These are phyloP conservation scores for Amylostereum areolatum DNA, from an alignment of 1,284 basidiomycete species.

Conservation along the genomic window DNA sequence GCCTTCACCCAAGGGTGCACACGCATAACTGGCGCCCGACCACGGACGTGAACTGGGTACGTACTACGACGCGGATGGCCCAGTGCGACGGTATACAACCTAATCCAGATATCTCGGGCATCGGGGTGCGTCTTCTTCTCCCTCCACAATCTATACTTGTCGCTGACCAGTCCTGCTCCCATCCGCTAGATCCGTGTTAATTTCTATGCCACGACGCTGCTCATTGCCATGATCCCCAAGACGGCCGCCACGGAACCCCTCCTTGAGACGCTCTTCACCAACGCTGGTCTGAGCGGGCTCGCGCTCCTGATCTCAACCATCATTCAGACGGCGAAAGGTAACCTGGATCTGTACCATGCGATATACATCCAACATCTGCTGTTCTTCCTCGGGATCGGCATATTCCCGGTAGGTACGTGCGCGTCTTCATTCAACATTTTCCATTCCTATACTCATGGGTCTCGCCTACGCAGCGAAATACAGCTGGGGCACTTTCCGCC, in stretches of 20 bases:
- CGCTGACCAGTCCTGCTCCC: too few relatives aligned
- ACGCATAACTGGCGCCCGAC: too few relatives aligned
- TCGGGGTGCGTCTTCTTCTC: too few relatives aligned
- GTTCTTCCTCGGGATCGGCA: conserved; percentile 7
- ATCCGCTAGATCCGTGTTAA: conserved; percentile 11
- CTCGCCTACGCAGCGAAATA: conserved; percentile 7
- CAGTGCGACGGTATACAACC: too few relatives aligned
- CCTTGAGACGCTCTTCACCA: conserved; percentile 1
- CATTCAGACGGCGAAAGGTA: not conserved
- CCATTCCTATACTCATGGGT: not conserved
- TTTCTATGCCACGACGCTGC: conserved; percentile 6
- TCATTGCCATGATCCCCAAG: conserved; percentile 5
- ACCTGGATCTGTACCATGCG: conserved; percentile 8
- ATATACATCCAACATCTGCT: conserved; percentile 8
- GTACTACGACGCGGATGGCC: too few relatives aligned
- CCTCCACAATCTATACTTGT: too few relatives aligned
- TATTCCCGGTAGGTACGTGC: conserved; percentile 2
- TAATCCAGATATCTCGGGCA: too few relatives aligned
- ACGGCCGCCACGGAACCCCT: conserved; percentile 6
- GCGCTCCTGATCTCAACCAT: conserved; percentile 9
- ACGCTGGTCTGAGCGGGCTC: conserved; percentile 4
- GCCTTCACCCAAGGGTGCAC: too few relatives aligned
- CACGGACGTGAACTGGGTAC: too few relatives aligned
- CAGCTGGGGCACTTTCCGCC: conserved; percentile 2
- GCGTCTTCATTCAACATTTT: not conserved